Evolutionary conservation across 148 eudicot genomes (phyloP), one percentile per base, ranked within the genome.

Genomic region (Rhododendron molle): DNA sequence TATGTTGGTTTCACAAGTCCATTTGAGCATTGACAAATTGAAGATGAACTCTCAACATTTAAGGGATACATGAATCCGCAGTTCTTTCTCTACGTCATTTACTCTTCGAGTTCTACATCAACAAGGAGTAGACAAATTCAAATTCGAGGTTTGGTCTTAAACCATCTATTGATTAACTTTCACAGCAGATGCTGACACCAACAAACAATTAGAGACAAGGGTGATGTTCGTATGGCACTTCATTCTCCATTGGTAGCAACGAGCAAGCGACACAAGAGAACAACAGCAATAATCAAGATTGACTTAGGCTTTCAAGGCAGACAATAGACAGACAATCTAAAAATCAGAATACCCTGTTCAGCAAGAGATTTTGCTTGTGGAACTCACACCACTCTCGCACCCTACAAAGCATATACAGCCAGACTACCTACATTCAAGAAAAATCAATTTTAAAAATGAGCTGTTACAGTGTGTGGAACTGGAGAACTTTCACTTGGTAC

Each of bases 111-210:
- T 78, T 44, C 32, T 3, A 78, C n/a, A 20, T 36, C 56, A 43
- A 76, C 50, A 40, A 54, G 20, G 56, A 76, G 80, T 34, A 76
- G n/a, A 15, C 13, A 40, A 30, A 44, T 30, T 40, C 56, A 83
- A 20, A 6, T 46, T 46, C 60, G 28, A 23, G 46, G 12, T 12
- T 54, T 7, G 26, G 30, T 83, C 20, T 47, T 72, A 44, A 23
- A 72, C 62, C 60, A 49, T 56, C 85, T 28, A 83, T 76, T 72
- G 34, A 72, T 74, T 50, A 76, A 74, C 20, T 60, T 84, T 54
- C n/a, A 77, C 14, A 76, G 54, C 1, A 83, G n/a, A 46, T 72
- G 32, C 38, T n/a, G 32, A 49, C 21, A 14, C 36, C 60, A 36
- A 79, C 21, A 52, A 79, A 79, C 54, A 78, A 46, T 43, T n/a